A percentile compares a stretch with the other conserved stretches of the same genome.
These are phyloP conservation scores for Ophiostoma angusticollis DNA, from an alignment of 2,329 filamentous ascomycete species.

Conservation along the genomic window DNA sequence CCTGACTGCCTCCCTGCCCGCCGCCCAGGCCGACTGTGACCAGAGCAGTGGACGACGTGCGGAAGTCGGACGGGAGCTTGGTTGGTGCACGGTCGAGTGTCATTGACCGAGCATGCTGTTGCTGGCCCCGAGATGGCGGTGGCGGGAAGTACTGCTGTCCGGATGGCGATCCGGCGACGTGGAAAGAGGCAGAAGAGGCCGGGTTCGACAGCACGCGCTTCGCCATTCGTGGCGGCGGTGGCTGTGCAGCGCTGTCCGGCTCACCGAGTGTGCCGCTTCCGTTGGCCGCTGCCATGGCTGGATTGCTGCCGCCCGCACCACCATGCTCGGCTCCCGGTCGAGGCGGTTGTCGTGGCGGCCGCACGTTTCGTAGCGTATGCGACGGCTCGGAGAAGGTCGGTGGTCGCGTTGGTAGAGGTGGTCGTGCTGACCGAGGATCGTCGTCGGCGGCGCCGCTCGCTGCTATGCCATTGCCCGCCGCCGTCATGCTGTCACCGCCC, in stretches of 20 bases:
- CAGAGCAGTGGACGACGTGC: constrained; percentile 15
- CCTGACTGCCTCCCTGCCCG: too few species aligned
- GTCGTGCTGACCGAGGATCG: constrained; percentile 19
- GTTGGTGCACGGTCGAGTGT: constrained; percentile 34
- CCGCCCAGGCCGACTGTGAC: not conserved
- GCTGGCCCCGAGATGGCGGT: constrained; percentile 26
- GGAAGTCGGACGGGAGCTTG: constrained; percentile 25
- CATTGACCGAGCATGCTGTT: constrained; percentile 36
- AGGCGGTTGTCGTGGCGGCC: constrained; percentile 12
- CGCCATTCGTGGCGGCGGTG: constrained; percentile 12
- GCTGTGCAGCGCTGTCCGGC: not conserved
- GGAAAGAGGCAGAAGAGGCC: constrained; percentile 29
- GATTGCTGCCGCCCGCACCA: too few species aligned
- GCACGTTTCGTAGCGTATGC: not conserved
- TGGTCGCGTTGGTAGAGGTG: constrained; percentile 38
- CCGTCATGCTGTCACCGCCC: too few species aligned
- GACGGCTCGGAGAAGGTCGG: constrained; percentile 21
- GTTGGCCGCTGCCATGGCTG: not conserved
- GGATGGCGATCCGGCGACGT: too few species aligned
- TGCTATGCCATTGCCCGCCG: constrained; percentile 26
- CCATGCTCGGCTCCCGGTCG: constrained; percentile 19
- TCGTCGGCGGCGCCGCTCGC: constrained; percentile 11
- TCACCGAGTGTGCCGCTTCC: not conserved
- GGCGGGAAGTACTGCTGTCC: constrained; percentile 29
- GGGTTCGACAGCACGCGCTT: constrained; percentile 36